Evolutionary conservation across 768 basidiomycete genomes (phyloP).

Genomic region (Arthromyces matolae): DNA sequence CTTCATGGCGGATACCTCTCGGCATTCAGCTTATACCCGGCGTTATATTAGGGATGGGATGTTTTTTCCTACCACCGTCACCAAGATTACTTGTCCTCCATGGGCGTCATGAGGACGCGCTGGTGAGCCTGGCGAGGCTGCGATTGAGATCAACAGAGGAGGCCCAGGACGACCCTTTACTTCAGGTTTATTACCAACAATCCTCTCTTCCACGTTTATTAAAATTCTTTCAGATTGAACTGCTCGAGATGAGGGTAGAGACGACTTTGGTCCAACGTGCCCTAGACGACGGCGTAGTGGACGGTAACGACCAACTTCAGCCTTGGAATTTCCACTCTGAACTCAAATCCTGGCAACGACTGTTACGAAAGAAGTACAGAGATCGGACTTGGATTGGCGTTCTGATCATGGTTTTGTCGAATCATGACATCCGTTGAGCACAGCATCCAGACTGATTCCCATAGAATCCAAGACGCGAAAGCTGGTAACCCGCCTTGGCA

Average conservation of each 20-base stretch:
- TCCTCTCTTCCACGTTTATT: not conserved
- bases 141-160: constrained; percentile 47
- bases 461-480: no score
- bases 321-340: constrained; percentile 29
- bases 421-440: no score
- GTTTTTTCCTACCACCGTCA: constrained; percentile 56
- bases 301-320: constrained; percentile 3
- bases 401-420: constrained; percentile 78
- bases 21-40: constrained; percentile 71
- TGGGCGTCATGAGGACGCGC: constrained; percentile 56
- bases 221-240: constrained; percentile 47
- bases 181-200: constrained; percentile 36
- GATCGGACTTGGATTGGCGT: constrained; percentile 67
- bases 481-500: no score
- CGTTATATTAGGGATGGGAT: constrained; percentile 58
- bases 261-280: constrained; percentile 46
- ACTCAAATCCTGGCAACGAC: constrained; percentile 46
- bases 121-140: constrained; percentile 51
- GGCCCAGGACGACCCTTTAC: constrained; percentile 43
- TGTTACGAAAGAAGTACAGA: constrained; percentile 53
- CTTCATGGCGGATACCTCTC: constrained; percentile 77
- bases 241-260: constrained; percentile 75
- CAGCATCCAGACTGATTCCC: no score
- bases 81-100: constrained; percentile 57
- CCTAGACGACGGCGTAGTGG: constrained; percentile 17